Base-by-base conservation (phyloP, 2,329 filamentous ascomycete species). In the Apiospora sp. region DNA sequence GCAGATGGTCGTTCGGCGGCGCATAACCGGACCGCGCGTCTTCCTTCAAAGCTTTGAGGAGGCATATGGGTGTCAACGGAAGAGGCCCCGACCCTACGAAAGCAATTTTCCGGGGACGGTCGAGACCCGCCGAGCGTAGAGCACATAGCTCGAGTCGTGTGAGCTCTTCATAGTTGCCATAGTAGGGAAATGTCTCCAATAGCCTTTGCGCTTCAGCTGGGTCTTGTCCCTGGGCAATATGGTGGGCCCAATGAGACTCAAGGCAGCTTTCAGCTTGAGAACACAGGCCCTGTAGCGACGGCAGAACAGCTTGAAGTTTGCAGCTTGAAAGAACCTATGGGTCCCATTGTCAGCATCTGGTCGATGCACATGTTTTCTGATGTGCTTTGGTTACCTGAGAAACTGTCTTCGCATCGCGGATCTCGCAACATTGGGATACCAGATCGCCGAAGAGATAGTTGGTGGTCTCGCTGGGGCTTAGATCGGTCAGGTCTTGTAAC, bases 21-120 rank as follows among this genome's bases (percentile, higher is more conserved):
- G 71, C 54, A 12, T 7, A 5, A 8, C 34, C 4, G 19, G 12
- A 41, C 1, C n/a, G 58, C 3, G 58, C 19, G 30, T 71, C 72
- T 0, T 71, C 74, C 1, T 80, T 79, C 16, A 85, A 80, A 2
- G 79, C 76, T 0, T 81, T 75, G 19, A 83, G 74, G 2, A 88
- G 78, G 72, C 85, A 87, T 3, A 88, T 76, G 0, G 84, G 85
- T 0, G 86, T 87, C 22, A 88, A 75, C 0, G 87, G 87, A 1
- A 88, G 76, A 0, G 86, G 86, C 0, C 87, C 87, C 0, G 84
- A 87, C 16, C 87, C 87, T 4, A 89, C 81, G 74, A 88, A 87
- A 1, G 84, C 84, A 24, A 88, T 80, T 8, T 76, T 81, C 0
- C 72, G 73, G 0, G 82, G 81, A 2, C 75, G 68, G n/a, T 74